Conservation (phyloP, 768 basidiomycete genomes). For the Crassisporium funariophilum region DNA sequence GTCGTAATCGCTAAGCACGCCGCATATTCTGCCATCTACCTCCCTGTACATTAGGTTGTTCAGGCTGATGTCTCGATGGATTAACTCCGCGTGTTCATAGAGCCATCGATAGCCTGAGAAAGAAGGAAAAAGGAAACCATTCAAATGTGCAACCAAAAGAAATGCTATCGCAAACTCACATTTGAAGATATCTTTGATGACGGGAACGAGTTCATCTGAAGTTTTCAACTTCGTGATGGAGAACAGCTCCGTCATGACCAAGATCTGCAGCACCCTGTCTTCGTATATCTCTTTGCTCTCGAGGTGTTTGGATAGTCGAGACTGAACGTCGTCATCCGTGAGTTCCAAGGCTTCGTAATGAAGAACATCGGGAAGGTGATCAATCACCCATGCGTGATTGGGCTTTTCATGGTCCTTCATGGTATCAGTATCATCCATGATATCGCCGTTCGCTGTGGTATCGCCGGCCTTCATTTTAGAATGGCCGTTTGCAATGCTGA, state of each 20-base stretch:
- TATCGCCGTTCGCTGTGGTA: too few relatives aligned
- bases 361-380: conserved; percentile 2
- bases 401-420: too few relatives aligned
- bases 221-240: background rate
- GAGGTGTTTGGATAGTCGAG: background rate
- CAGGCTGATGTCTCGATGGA: conserved; percentile 26
- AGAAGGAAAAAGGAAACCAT: background rate
- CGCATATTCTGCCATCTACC: conserved; percentile 5
- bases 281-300: background rate
- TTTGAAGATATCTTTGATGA: background rate
- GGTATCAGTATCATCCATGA: too few relatives aligned
- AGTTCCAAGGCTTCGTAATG: background rate
- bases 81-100: conserved; percentile 6
- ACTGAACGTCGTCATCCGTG: background rate
- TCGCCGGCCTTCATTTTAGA: too few relatives aligned
- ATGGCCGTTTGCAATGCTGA: background rate
- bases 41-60: conserved; percentile 23
- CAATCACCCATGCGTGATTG: background rate
- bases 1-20: conserved; percentile 22
- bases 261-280: background rate
- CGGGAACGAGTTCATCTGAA: background rate
- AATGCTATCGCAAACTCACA: background rate
- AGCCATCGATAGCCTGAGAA: conserved; percentile 12
- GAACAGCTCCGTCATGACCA: conserved; percentile 4
- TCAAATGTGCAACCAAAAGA: background rate